These are phyloP conservation scores for Cornus controversa DNA, from an alignment of 148 eudicot genomes.

Conservation along the genomic window DNA sequence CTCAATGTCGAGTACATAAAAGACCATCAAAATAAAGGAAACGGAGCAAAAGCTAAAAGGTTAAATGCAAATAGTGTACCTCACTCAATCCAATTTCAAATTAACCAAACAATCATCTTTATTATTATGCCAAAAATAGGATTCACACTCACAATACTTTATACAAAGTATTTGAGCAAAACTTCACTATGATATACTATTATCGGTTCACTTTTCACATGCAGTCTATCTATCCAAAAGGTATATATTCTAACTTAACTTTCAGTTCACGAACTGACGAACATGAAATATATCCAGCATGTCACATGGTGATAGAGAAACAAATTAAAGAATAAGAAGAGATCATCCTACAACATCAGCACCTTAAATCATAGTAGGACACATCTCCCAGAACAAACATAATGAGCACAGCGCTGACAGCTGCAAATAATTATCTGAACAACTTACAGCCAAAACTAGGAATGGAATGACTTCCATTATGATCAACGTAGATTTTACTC, in stretches of 20 bases:
- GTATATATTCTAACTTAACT: too few relatives aligned
- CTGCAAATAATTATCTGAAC: background rate
- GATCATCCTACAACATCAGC: background rate
- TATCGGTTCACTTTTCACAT: background rate
- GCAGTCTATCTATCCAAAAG: background rate
- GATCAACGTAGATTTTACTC: constrained; percentile 64
- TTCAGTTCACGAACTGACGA: background rate
- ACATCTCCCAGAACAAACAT: background rate
- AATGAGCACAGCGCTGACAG: background rate
- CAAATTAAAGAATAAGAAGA: background rate
- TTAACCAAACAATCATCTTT: background rate
- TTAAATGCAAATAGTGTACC: background rate
- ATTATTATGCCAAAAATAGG: background rate
- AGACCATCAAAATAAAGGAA: background rate
- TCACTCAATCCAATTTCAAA: background rate
- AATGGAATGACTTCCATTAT: constrained; percentile 73
- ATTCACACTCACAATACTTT: background rate
- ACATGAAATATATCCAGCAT: background rate
- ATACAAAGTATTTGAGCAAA: background rate
- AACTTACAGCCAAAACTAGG: constrained; percentile 68
- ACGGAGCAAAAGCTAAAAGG: background rate
- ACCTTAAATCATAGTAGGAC: background rate
- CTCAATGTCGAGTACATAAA: background rate
- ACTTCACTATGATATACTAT: background rate
- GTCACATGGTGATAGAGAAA: background rate